phyloP scores from a whole-genome alignment of 176 grass and related monocot genomes.

The Triticum timopheevii region DNA sequence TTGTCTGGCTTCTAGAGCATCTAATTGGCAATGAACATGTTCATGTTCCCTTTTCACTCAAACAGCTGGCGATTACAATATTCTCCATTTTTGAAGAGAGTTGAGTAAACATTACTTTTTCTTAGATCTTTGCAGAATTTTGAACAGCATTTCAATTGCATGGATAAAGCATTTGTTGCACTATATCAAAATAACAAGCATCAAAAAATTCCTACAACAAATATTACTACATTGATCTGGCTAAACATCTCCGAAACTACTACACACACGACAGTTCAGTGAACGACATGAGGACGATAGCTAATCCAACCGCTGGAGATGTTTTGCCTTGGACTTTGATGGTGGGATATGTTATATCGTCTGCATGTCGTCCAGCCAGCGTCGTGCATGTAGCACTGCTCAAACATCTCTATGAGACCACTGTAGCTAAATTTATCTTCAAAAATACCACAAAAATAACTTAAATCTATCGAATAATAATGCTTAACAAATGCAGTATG shows the following conservation, averaged over 20 bases:
- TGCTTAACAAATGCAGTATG: not conserved
- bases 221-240: not conserved
- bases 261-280: no score
- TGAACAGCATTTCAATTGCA: not conserved
- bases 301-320: no score
- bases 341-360: no score
- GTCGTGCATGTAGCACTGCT: no score
- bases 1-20: constrained; percentile 37
- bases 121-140: not conserved
- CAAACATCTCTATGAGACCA: not conserved
- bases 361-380: no score
- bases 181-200: not conserved
- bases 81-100: constrained; percentile 33
- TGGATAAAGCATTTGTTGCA: not conserved
- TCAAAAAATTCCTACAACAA: not conserved
- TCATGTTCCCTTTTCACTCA: not conserved
- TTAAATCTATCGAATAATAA: not conserved
- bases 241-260: not conserved
- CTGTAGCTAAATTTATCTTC: not conserved
- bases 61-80: not conserved
- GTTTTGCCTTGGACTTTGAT: no score
- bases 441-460: not conserved
- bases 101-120: constrained; percentile 20
- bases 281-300: no score
- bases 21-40: not conserved